Conservation (phyloP, 2,329 filamentous ascomycete genomes). For the Magnaporthiopsis incrustans region DNA sequence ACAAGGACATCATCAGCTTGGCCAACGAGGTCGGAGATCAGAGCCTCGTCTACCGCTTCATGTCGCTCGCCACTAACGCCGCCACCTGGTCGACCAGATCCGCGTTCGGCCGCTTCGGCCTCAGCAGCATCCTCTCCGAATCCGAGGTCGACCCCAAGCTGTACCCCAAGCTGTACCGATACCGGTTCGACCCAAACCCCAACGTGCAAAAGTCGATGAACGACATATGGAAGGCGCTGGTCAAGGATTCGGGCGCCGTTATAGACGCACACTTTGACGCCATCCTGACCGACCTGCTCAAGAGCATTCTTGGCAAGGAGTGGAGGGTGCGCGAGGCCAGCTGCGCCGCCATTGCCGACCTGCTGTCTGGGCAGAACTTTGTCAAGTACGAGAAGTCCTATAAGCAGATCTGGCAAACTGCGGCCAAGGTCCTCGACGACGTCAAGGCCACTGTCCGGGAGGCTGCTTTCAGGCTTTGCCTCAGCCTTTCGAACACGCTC, state of each 20-base stretch:
- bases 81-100: conserved; percentile 97
- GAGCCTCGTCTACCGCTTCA: conserved; percentile 95
- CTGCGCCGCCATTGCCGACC: conserved; percentile 80
- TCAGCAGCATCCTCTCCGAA: conserved; percentile 86
- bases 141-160: conserved; percentile 85
- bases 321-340: conserved; percentile 92
- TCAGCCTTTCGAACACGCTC: conserved; percentile 75
- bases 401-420: conserved; percentile 73
- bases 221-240: conserved; percentile 93
- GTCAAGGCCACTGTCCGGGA: conserved; percentile 85
- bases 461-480: conserved; percentile 74
- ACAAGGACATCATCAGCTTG: conserved; percentile 92
- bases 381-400: conserved; percentile 77
- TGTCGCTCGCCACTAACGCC: conserved; percentile 93
- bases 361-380: conserved; percentile 73
- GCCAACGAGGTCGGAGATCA: conserved; percentile 97
- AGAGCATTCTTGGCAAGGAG: conserved; percentile 79
- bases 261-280: conserved; percentile 77
- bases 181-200: conserved; percentile 88
- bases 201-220: conserved; percentile 96
- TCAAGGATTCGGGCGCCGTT: conserved; percentile 73
- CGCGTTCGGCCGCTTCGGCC: conserved; percentile 86
- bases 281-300: conserved; percentile 81
- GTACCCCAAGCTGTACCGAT: conserved; percentile 90
- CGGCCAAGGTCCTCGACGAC: conserved; percentile 89